Evolutionary conservation across 1,284 basidiomycete genomes (phyloP), one percentile per base, ranked within the genome.

Genomic region (Wallemia mellicola): DNA sequence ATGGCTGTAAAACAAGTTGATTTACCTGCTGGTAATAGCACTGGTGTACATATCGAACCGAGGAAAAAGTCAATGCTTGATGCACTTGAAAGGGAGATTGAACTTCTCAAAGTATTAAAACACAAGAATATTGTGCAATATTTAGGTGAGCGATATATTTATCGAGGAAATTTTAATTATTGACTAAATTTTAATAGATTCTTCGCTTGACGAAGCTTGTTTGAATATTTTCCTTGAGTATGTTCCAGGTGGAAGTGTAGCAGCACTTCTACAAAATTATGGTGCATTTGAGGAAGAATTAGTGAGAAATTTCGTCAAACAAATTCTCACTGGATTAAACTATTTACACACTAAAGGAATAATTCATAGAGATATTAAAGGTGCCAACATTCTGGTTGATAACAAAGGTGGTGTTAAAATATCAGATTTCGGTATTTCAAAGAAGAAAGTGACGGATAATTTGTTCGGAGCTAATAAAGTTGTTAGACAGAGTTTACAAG

Each of bases 1-100:
- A 98, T 99, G 94, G 94, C 94, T 26, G 94, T 99, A 64, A 98
- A 98, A 73, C 92, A 98, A 75, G 94, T 99, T 58, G 87, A 96
- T 67, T 76, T 98, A 27, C 86, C 88, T 0, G 83, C 81, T 0
- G 83, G 85, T 19, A 48, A 48, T 57, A 15, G 55, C 7, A 26
- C 7, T 24, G 54, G n/a, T 27, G 82, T 81, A 9, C 79, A 84
- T 24, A 92, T 88, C 67, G 86, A 92, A 66, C 88, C 92, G 67
- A 80, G 87, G 63, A 95, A 94, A 72, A 84, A 85, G 73, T 80
- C 78, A 70, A 96, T 96, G 91, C 77, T 94, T 5, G 86, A 80
- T 60, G 92, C 94, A 1, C 76, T 99, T 33, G 89, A 98, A 70
- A 77, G 83, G 30, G 94, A 99, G 71, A 98, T 98, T 62, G 94